Conservation (phyloP, 495 filamentous ascomycete genomes). For the Penicillium robsamsonii region DNA sequence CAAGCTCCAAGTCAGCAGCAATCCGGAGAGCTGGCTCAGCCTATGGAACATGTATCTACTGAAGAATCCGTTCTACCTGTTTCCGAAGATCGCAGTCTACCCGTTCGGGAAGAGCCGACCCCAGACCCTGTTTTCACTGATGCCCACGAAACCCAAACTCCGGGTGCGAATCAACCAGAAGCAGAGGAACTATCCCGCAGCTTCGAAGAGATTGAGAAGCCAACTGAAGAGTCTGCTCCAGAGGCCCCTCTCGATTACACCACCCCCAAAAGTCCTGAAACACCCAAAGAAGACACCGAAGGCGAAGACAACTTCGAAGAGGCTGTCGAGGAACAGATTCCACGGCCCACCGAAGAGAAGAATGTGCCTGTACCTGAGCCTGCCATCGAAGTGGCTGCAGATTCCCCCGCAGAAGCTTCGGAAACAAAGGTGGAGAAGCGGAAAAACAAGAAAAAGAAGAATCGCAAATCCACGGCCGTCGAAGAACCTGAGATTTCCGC, state of each 20-base stretch:
- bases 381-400: neutral
- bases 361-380: constrained; percentile 8
- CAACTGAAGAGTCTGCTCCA: neutral
- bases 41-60: neutral
- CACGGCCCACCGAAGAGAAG: constrained; percentile 3
- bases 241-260: neutral
- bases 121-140: constrained; percentile 1
- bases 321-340: constrained; percentile 20
- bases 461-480: constrained; percentile 29
- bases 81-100: neutral
- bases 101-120: neutral
- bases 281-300: constrained; percentile 16
- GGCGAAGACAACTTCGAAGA: constrained; percentile 28
- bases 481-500: constrained; percentile 21
- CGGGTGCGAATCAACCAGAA: neutral
- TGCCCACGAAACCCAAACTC: neutral
- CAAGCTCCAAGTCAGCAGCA: constrained; percentile 5
- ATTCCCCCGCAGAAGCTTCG: constrained; percentile 5
- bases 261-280: constrained; percentile 2
- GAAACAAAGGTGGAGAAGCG: constrained; percentile 26
- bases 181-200: constrained; percentile 1
- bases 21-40: constrained; percentile 5
- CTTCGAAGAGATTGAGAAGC: neutral
- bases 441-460: constrained; percentile 39
- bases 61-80: neutral